phyloP scores from a whole-genome alignment of 1,284 basidiomycete genomes.

The Erythrobasidium hasegawianum region DNA sequence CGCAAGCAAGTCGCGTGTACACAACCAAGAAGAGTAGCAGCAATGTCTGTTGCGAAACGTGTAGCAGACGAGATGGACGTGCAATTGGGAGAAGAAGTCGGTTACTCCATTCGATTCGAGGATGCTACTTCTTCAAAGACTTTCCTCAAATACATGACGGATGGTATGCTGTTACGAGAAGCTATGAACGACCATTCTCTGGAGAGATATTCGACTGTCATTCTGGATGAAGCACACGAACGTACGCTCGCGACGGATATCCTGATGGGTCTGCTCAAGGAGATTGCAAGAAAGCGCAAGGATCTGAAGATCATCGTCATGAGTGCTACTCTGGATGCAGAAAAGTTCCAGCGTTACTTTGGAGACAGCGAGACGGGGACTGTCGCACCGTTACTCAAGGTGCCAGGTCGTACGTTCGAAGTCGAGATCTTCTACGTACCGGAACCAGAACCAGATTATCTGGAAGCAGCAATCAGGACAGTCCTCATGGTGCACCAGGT shows the following conservation, averaged over 20 bases:
- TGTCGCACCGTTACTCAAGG: constrained; percentile 82
- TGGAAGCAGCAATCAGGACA: constrained; percentile 93
- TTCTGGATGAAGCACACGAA: constrained; percentile 98
- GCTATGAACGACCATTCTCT: constrained; percentile 94
- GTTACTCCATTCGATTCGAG: constrained; percentile 98
- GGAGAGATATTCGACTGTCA: constrained; percentile 88
- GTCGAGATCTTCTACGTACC: constrained; percentile 61
- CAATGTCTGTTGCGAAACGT: constrained; percentile 97
- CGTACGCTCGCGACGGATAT: constrained; percentile 97
- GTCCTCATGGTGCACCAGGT: constrained; percentile 97
- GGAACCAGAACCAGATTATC: constrained; percentile 62
- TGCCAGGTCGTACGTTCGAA: constrained; percentile 92
- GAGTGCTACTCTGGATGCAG: constrained; percentile 94
- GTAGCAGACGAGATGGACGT: constrained; percentile 99
- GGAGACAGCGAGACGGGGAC: constrained; percentile 52
- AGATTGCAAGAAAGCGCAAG: constrained; percentile 70
- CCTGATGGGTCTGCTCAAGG: constrained; percentile 82
- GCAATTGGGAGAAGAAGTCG: constrained; percentile 85
- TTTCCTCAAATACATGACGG: constrained; percentile 98
- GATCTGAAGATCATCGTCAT: constrained; percentile 98
- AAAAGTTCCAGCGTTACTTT: constrained; percentile 97
- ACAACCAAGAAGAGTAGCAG: constrained; percentile 92
- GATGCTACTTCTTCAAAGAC: constrained; percentile 91
- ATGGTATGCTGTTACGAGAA: constrained; percentile 92
- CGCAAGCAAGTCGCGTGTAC: constrained; percentile 94